These are phyloP conservation scores for Macrocybe gigantea DNA, from an alignment of 768 basidiomycete genomes.

Conservation along the genomic window DNA sequence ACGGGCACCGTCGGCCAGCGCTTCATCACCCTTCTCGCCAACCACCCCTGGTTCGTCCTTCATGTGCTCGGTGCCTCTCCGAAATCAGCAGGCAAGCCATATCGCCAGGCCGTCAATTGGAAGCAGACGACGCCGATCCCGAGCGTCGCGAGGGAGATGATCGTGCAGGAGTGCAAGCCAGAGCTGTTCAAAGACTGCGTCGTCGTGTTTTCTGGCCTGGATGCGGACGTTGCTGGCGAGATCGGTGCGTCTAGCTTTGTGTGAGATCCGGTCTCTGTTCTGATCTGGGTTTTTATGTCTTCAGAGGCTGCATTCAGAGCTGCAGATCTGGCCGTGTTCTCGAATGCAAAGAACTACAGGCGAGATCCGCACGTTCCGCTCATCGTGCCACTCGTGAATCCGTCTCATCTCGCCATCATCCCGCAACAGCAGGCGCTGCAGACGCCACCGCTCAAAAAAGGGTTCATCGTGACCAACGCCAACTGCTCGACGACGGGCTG, in stretches of 20 bases:
- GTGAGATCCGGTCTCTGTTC: not conserved
- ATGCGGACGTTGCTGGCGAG: slow-evolving; percentile 90
- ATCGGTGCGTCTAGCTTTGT: slow-evolving; percentile 55
- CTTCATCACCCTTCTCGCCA: slow-evolving; percentile 82
- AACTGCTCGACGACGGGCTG: slow-evolving; percentile 96
- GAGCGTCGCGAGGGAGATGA: slow-evolving; percentile 44
- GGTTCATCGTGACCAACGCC: slow-evolving; percentile 97
- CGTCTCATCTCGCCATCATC: slow-evolving; percentile 78
- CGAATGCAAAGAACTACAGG: slow-evolving; percentile 95
- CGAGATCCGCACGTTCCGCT: slow-evolving; percentile 91
- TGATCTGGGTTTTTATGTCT: slow-evolving; percentile 2
- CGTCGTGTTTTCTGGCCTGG: slow-evolving; percentile 93
- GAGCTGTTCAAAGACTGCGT: slow-evolving; percentile 75
- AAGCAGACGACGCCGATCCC: slow-evolving; percentile 84
- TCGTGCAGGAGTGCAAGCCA: slow-evolving; percentile 74
- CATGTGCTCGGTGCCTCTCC: slow-evolving; percentile 86
- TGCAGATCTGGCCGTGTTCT: slow-evolving; percentile 90
- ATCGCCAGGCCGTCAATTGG: slow-evolving; percentile 73
- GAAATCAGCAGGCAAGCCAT: slow-evolving; percentile 81
- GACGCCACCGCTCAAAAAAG: slow-evolving; percentile 62
- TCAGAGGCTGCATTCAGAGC: slow-evolving; percentile 80
- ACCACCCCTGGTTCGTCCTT: slow-evolving; percentile 88
- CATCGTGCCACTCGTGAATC: slow-evolving; percentile 94
- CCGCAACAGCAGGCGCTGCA: slow-evolving; percentile 73
- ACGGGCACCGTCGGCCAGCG: slow-evolving; percentile 96